These are phyloP conservation scores for Penicillium sp. DNA, from an alignment of 2,329 filamentous ascomycete genomes.

Conservation along the genomic window DNA sequence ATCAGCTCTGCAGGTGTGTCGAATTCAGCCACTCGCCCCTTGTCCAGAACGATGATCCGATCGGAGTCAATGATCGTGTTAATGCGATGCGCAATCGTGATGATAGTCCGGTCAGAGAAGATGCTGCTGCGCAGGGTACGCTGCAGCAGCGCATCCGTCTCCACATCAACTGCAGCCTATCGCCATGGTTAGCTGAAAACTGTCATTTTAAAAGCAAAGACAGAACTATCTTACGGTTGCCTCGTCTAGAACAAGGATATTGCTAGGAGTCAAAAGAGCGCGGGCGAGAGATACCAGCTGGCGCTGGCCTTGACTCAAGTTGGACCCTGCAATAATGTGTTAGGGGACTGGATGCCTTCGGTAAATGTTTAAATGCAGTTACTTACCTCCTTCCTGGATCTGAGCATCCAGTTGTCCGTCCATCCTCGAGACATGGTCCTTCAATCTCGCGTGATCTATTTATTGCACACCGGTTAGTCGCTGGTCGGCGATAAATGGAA, in stretches of 20 bases:
- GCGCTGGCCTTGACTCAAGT: constrained; percentile 90
- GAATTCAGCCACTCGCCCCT: constrained; percentile 87
- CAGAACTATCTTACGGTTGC: constrained; percentile 66
- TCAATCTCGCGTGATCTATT: constrained; percentile 84
- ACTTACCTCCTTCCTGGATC: constrained; percentile 88
- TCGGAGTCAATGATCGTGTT: constrained; percentile 92
- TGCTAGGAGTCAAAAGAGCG: constrained; percentile 89
- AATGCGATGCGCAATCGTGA: constrained; percentile 96
- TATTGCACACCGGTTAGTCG: constrained; percentile 42
- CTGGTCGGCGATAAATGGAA: constrained; percentile 10
- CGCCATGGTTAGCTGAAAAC: constrained; percentile 19
- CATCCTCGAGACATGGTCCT: constrained; percentile 85
- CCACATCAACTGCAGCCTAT: constrained; percentile 66
- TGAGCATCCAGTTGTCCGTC: constrained; percentile 84
- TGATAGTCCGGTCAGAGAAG: constrained; percentile 92
- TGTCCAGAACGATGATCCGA: constrained; percentile 89
- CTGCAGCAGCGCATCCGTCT: constrained; percentile 66
- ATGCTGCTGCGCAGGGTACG: constrained; percentile 62
- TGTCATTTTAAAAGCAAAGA: not conserved
- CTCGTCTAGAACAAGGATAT: constrained; percentile 95
- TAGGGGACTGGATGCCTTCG: constrained; percentile 5
- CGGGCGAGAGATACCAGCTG: constrained; percentile 92
- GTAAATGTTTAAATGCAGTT: not conserved
- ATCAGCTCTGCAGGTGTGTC: constrained; percentile 80
- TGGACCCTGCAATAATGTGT: constrained; percentile 64